Evolutionary conservation across 345 rosid genomes (phyloP).

Genomic region (Brassica nigra): DNA sequence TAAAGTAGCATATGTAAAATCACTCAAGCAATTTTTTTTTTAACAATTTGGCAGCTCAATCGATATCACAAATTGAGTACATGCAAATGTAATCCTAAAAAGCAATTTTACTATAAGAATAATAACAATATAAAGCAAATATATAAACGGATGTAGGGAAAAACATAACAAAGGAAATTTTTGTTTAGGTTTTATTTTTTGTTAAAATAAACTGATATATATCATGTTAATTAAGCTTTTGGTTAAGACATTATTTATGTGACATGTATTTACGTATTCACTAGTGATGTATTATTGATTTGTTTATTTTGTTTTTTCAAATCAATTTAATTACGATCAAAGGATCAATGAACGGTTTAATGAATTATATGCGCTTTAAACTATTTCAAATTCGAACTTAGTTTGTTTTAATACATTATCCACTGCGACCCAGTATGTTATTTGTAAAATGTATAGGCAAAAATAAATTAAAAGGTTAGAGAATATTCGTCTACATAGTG

Average conservation of each 20-base stretch:
- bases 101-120: too few relatives aligned
- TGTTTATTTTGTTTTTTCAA: neutral
- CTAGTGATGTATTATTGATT: neutral
- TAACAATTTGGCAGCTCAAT: too few relatives aligned
- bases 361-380: neutral
- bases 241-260: neutral
- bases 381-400: neutral
- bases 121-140: too few relatives aligned
- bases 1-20: too few relatives aligned
- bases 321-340: neutral
- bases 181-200: too few relatives aligned
- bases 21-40: too few relatives aligned
- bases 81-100: too few relatives aligned
- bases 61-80: too few relatives aligned
- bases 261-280: neutral
- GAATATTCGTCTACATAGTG: conserved; percentile 5
- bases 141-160: too few relatives aligned
- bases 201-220: too few relatives aligned
- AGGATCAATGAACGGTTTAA: neutral
- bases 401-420: neutral
- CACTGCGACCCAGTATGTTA: neutral
- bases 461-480: neutral
- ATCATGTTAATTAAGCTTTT: too few relatives aligned
- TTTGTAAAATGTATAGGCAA: neutral
- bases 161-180: too few relatives aligned